Evolutionary conservation across 129 eudicot species (phyloP), one percentile per base, ranked within the genome.

Genomic region (Mikania micrantha): DNA sequence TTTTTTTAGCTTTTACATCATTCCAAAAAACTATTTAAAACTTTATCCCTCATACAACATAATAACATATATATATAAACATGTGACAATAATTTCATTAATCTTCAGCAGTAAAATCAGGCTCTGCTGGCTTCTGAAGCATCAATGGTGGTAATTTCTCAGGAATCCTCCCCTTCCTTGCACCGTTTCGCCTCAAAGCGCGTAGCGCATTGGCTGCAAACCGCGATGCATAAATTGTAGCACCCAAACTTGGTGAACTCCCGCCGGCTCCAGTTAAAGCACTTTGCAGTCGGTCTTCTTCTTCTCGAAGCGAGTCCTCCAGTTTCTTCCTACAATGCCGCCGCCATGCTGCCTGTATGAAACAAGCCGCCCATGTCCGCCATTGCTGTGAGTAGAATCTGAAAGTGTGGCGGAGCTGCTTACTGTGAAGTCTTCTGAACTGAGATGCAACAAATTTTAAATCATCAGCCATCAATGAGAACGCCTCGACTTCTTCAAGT

Each of bases 331-430:
- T 77, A 7, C 78, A 76, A 64, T 81, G 84, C 6, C 97, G 75
- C 41, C 99, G 81, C 99, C 99, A 94, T 21, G 99, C 99, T 9
- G 99, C 99, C 69, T 94, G 99, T 65, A 94, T 85, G 74, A 87
- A 94, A 74, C 97, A 89, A 29, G 99, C 99, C 0, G 97, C 99
- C 99, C 99, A 94, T 6, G 99, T 86, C 77, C 85, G 71, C 99
- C 99, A 94, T 8, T 94, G 99, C 63, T 87, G 95, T 0, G 99
- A 94, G 88, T 94, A 90, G 69, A 85, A 83, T 74, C 97, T 75
- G 70, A 94, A 94, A 17, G 97, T 90, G 38, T 94, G 99, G 12
- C 97, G 88, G 20, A 94, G 88, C 78, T 94, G 97, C 83, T 90
- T 94, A 63, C 97, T 89, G 70, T 94, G 97, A 16, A 94, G 92